phyloP scores from a whole-genome alignment of 331 rosid species.

The Rhamnella rubrinervis region DNA sequence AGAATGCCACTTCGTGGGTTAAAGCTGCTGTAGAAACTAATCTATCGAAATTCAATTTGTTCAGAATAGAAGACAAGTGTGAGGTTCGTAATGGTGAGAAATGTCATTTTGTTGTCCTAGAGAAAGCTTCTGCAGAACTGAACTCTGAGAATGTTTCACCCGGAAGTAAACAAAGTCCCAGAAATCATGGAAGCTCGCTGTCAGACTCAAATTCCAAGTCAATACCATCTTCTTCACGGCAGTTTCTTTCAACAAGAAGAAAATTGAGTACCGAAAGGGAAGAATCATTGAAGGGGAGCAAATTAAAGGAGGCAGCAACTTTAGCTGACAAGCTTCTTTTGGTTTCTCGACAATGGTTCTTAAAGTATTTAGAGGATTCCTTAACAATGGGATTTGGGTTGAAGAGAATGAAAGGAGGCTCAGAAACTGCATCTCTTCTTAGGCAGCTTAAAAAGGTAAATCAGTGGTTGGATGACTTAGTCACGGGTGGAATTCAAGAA shows the following conservation, averaged over 20 bases:
- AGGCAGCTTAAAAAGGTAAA: constrained; percentile 68
- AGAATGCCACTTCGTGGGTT: constrained; percentile 61
- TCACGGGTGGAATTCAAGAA: constrained; percentile 27
- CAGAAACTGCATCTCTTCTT: constrained; percentile 47
- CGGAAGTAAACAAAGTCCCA: constrained; percentile 35
- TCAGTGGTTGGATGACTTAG: constrained; percentile 58
- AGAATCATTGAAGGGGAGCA: constrained; percentile 33
- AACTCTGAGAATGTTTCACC: constrained; percentile 16
- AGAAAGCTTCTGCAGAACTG: constrained; percentile 25
- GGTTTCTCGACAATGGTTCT: constrained; percentile 64
- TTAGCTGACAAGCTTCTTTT: constrained; percentile 45
- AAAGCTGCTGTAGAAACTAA: constrained; percentile 68
- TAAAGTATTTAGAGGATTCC: constrained; percentile 62
- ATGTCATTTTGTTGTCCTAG: constrained; percentile 41
- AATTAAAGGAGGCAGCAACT: constrained; percentile 39
- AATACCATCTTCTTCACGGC: constrained; percentile 27
- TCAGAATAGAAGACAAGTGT: constrained; percentile 30
- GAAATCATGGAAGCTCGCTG: constrained; percentile 21
- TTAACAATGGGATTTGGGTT: constrained; percentile 37
- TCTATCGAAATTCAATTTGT: constrained; percentile 56
- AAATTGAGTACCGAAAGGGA: constrained; percentile 31
- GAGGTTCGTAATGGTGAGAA: constrained; percentile 37
- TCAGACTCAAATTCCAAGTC: constrained; percentile 29
- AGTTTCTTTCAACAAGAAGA: constrained; percentile 26
- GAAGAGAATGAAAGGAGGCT: constrained; percentile 32